Base-by-base conservation (phyloP, 495 filamentous ascomycete species). In the Amniculicola lignicola region DNA sequence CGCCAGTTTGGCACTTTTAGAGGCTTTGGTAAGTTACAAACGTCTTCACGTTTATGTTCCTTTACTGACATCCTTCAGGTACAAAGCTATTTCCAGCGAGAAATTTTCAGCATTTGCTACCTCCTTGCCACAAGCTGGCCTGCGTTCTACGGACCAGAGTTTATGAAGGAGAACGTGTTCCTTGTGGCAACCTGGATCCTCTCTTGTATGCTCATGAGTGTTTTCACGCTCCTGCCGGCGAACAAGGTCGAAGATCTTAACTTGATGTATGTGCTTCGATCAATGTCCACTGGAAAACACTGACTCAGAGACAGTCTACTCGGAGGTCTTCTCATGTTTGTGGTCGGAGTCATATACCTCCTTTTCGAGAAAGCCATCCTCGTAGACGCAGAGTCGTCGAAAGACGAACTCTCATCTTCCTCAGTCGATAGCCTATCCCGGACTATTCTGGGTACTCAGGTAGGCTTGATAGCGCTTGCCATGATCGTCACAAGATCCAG, bases 401-500 rank as follows among this genome's bases (percentile, higher is more conserved):
- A 62, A 27, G 54, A 62, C 9, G 46, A 59, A 15, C 35, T 63
- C 3, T 48, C 57, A 3, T 46, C 57, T 15, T n/a, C 49, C 6
- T 54, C 60, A 19, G 41, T 51, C 12, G 69, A 69, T 35, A 37
- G 40, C 2, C n/a, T 64, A 4, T 69, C 68, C 3, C 51, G 63
- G 11, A 48, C 28, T 10, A 65, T 74, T 14, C 24, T 74, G 1
- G 71, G 71, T 39, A 54, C 57, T 2, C 71, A 74, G 59, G 68
- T 69, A 50, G 94, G 94, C n/a, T 79, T 97, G 54, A 81, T 95
- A 45, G 66, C 87, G 21, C 80, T 97, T 46, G 79, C 93, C 33
- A 87, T 94, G 77, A 60, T 91, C 43, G 85, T 97, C 22, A 99
- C 94, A 35, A 79, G 82, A 36, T 92, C 87, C 6, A 95, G 88